These are phyloP conservation scores for Linnemannia exigua DNA, from an alignment of 192 early-diverging fungal genomes.

Conservation along the genomic window DNA sequence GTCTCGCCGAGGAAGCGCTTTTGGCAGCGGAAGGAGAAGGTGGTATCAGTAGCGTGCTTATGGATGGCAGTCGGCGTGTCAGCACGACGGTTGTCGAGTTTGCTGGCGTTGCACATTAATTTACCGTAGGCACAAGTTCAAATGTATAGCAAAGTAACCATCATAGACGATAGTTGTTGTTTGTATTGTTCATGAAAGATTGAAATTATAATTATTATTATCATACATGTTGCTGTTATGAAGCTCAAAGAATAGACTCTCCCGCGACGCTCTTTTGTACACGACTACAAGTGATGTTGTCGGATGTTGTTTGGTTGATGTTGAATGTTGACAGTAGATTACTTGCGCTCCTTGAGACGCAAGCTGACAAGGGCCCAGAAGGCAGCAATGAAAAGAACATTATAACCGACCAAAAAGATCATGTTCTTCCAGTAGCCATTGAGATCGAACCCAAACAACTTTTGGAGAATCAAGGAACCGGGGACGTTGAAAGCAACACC, in stretches of 20 bases:
- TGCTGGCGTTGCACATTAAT: slow-evolving; percentile 11
- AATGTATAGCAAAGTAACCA: background rate
- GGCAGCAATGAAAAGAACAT: slow-evolving; percentile 27
- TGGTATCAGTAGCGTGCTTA: background rate
- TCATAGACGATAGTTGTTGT: too few relatives aligned
- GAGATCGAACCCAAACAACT: slow-evolving; percentile 60
- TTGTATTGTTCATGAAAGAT: too few relatives aligned
- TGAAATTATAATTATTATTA: background rate
- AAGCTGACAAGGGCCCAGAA: slow-evolving; percentile 43
- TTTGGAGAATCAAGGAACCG: slow-evolving; percentile 55
- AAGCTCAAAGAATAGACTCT: background rate
- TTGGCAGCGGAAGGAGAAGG: background rate
- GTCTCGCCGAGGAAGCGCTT: slow-evolving; percentile 23
- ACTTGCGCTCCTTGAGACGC: slow-evolving; percentile 57
- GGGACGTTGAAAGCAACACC: slow-evolving; percentile 51
- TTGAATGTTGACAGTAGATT: background rate
- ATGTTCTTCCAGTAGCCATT: slow-evolving; percentile 42
- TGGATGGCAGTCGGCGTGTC: slow-evolving; percentile 40
- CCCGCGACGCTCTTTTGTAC: background rate
- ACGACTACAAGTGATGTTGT: background rate
- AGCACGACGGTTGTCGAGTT: slow-evolving; percentile 39
- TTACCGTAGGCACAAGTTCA: background rate
- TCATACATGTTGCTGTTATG: slow-evolving; percentile 6
- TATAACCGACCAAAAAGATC: slow-evolving; percentile 44
- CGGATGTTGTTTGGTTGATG: background rate